Evolutionary conservation across 2,329 filamentous ascomycete genomes (phyloP), one percentile per base, ranked within the genome.

Genomic region (Graphium sp.): DNA sequence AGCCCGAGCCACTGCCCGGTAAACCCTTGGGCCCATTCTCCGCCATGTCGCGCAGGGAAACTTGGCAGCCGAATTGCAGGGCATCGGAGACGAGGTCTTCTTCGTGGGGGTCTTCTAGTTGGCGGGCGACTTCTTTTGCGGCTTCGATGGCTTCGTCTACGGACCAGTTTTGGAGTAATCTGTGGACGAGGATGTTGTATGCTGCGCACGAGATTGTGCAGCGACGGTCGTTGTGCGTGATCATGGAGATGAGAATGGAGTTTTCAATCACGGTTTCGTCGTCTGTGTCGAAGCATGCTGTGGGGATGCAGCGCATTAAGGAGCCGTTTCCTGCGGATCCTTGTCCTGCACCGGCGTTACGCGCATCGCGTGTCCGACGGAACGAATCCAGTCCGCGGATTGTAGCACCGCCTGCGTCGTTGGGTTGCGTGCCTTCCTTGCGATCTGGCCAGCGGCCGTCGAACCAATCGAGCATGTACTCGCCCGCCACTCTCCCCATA

Each of bases 231-330:
- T 55, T 37, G 32, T 57, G 53, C 0, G 53, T 57, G 18, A 58
- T 40, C 11, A 41, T 45, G 26, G 51, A 56, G 31, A 59, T 50
- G 5, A 43, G 42, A 6, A 46, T 29, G 24, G 48, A 50, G 27
- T 58, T 50, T 2, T 25, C 23, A 4, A 51, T 26, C 5, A 50
- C 13, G 16, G 33, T 40, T 2, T 42, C 37, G 2, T 27, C 28
- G 8, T 49, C 43, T 0, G 10, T 13, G 18, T 46, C 44, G 28
- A 62, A 59, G 10, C 60, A 37, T 0, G 42, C 58, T 1, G 56
- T 61, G 0, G 58, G 50, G 2, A 62, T 43, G 34, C 58, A 62
- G 4, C 58, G 46, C 58, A 62, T 62, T 34, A 62, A 37, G 20
- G 50, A 56, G 5, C 58, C 57, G 30, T 62, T 61, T 10, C 58